Evolutionary conservation across 352 stramenopile genomes (phyloP), one percentile per base, ranked within the genome.

Genomic region (Pythium oligandrum): DNA sequence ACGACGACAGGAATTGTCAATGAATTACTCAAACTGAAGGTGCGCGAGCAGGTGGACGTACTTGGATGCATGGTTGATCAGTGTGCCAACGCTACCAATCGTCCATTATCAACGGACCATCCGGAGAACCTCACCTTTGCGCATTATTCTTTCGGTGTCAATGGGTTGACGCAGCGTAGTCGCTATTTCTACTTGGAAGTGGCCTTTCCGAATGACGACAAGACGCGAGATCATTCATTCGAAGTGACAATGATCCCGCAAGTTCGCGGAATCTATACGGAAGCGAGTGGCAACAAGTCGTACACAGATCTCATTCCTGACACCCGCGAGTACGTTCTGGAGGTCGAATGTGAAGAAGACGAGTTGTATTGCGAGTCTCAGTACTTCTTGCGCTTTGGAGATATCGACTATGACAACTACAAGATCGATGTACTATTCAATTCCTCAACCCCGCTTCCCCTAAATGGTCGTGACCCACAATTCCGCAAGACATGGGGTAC

Each of bases 141-240:
- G 4, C 73, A 82, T 44, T 86, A 83, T 48, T 69, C 72, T 40
- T 86, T 86, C 45, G 68, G 59, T 4, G 55, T 86, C n/a, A 73
- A 83, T 35, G 69, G 66, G 1, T 64, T 86, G 40, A 63, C 63
- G 17, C 70, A 79, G 37, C 64, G 50, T n/a, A 82, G 78, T 36
- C 73, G 73, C 26, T 86, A 86, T 61, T 86, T 86, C 44, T 86
- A 86, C 55, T 51, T 86, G 8, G 59, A 75, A 26, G 69, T 75
- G 9, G 40, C 66, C 6, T 82, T 86, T 44, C 70, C 70, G 10
- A 86, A 83, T 42, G 33, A 63, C 31, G 57, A 73, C 59, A 51
- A 6, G 56, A 54, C 5, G 40, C 48, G 30, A 9, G 55, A 70
- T 45, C 64, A 72, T 30, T 71, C 55, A 6, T 82, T 86, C 32